Percentiles rank a stretch among this genome's conserved stretches.
Conservation (phyloP, 257 asterid species). For the Hygrophila difformis region DNA sequence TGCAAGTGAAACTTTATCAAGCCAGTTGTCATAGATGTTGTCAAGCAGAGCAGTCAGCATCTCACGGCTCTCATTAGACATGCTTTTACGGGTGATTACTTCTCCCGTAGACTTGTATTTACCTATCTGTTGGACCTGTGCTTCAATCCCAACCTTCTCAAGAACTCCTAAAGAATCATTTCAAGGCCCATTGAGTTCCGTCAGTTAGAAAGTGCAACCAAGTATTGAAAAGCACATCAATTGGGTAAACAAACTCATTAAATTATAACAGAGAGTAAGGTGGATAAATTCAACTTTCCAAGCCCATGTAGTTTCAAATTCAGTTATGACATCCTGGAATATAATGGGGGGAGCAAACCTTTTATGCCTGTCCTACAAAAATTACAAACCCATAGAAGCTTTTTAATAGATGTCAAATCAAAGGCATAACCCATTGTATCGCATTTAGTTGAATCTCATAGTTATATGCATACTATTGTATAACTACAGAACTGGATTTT, state of each 20-base stretch:
- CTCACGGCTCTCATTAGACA: slow-evolving; percentile 64
- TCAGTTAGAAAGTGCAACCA: not conserved
- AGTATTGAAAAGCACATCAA: not conserved
- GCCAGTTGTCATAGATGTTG: slow-evolving; percentile 50
- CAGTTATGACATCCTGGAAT: not conserved
- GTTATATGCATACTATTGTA: no score
- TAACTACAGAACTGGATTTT: not conserved
- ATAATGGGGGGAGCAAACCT: not conserved
- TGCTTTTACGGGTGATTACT: slow-evolving; percentile 39
- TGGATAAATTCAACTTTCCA: slow-evolving; percentile 6
- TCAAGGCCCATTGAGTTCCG: not conserved
- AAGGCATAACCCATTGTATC: no score
- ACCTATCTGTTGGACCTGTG: slow-evolving; percentile 60
- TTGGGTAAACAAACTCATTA: not conserved
- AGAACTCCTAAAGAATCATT: slow-evolving; percentile 33
- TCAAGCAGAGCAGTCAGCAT: slow-evolving; percentile 56
- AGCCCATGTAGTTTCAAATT: not conserved
- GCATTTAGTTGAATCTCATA: no score
- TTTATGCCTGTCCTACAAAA: no score
- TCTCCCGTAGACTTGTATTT: slow-evolving; percentile 68
- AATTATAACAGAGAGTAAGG: not conserved
- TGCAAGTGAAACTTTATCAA: slow-evolving; percentile 40
- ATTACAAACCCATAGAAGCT: no score
- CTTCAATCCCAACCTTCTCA: slow-evolving; percentile 57
- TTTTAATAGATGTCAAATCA: no score